Conservation (phyloP, 192 early-diverging fungal species). For the Gryganskiella cystojenkinii region DNA sequence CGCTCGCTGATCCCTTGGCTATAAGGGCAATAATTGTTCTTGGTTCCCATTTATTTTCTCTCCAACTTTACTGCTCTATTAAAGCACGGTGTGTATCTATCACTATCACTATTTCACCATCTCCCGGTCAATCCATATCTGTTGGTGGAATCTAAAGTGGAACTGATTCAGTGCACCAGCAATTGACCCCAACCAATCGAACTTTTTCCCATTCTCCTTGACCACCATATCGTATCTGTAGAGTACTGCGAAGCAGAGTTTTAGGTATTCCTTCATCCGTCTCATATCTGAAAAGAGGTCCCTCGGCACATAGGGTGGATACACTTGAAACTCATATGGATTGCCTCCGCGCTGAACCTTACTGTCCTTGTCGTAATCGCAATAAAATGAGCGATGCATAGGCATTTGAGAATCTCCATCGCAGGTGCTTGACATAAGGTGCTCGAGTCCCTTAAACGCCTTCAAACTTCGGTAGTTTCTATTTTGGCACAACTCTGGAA, state of each 20-base stretch:
- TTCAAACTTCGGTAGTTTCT: slow-evolving; percentile 7
- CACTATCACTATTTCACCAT: no score
- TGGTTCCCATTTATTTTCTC: no score
- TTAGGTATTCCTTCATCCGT: slow-evolving; percentile 20
- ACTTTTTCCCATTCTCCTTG: slow-evolving; percentile 9
- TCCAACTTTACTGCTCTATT: no score
- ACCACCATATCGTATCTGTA: slow-evolving; percentile 16
- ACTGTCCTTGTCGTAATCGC: slow-evolving; percentile 5
- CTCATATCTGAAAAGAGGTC: slow-evolving; percentile 21
- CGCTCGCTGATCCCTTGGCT: no score
- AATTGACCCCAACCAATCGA: slow-evolving; percentile 1
- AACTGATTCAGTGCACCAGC: no score
- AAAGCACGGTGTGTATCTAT: no score
- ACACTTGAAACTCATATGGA: no score
- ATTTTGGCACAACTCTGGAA: slow-evolving; percentile 23
- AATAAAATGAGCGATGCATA: slow-evolving; percentile 21
- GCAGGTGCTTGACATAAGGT: slow-evolving; percentile 9
- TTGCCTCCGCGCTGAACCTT: no score
- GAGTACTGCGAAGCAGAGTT: slow-evolving; percentile 17
- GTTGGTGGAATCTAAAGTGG: no score
- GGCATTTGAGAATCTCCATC: slow-evolving; percentile 15
- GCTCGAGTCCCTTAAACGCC: slow-evolving; percentile 4
- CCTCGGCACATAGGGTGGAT: slow-evolving; percentile 20
- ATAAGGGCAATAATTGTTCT: no score
- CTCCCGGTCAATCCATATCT: no score